Percentiles rank a stretch among this genome's conserved stretches.
Conservation (phyloP, 305 asterid species). For the Fraxinus baroniana region DNA sequence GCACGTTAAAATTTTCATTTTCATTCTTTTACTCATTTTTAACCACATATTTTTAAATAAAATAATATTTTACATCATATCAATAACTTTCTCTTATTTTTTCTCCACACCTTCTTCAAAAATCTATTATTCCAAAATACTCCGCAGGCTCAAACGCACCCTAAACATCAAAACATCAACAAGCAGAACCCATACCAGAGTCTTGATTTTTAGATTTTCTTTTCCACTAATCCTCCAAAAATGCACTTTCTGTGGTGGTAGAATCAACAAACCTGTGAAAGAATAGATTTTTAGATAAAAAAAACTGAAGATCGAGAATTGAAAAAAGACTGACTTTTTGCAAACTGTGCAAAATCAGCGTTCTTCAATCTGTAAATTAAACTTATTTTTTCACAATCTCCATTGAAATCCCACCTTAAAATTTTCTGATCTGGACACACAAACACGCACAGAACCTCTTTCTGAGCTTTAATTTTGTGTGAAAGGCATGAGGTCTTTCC, state of each 20-base stretch:
- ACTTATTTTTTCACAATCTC: not conserved
- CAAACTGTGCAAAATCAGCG: not conserved
- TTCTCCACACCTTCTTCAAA: too few species aligned
- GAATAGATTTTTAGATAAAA: not conserved
- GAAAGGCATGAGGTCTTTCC: conserved; percentile 37
- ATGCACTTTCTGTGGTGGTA: conserved; percentile 3
- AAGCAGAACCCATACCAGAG: not conserved
- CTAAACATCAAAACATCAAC: too few species aligned
- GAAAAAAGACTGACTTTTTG: not conserved
- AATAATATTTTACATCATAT: too few species aligned
- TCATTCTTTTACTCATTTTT: too few species aligned
- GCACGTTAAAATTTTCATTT: too few species aligned
- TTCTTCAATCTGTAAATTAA: conserved; percentile 18
- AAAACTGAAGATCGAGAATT: not conserved
- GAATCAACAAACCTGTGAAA: not conserved
- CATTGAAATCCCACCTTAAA: not conserved
- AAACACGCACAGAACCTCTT: conserved; percentile 4
- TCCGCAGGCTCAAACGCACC: too few species aligned
- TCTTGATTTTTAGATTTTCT: not conserved
- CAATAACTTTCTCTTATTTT: too few species aligned
- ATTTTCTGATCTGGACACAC: conserved; percentile 30
- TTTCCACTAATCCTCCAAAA: conserved; percentile 7
- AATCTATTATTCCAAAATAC: too few species aligned
- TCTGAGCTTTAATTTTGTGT: conserved; percentile 6
- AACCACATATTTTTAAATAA: too few species aligned